phyloP scores from a whole-genome alignment of 176 grass and related monocot genomes.

The Bonia amplexicaulis region DNA sequence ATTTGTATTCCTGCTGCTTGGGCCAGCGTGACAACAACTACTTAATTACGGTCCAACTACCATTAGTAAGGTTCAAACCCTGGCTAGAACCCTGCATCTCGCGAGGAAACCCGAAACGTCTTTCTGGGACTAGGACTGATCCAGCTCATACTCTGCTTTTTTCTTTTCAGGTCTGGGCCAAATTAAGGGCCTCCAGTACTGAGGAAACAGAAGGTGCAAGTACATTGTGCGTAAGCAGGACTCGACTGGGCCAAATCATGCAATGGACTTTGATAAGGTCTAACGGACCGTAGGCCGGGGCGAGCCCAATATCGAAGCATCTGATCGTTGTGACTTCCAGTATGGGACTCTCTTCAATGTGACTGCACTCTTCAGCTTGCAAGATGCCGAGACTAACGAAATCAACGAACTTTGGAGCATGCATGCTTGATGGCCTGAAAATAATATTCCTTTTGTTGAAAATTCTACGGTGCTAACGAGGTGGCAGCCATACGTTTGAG shows the following conservation, averaged over 20 bases:
- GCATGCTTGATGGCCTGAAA: background rate
- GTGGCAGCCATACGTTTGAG: background rate
- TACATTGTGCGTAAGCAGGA: background rate
- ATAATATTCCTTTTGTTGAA: background rate
- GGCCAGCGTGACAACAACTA: background rate
- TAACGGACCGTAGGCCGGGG: background rate
- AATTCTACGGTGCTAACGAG: background rate
- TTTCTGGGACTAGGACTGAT: background rate
- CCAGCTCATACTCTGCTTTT: background rate
- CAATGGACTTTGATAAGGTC: background rate
- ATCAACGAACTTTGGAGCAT: background rate
- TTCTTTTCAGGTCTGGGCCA: background rate
- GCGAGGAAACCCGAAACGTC: background rate
- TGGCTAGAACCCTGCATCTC: background rate
- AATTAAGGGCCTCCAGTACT: background rate
- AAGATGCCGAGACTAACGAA: background rate
- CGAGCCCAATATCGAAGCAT: background rate
- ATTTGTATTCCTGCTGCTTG: background rate
- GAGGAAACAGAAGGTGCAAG: background rate
- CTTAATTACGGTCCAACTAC: background rate
- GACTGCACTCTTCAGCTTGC: background rate
- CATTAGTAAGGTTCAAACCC: background rate
- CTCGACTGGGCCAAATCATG: background rate
- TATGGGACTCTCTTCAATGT: background rate
- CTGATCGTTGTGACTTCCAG: background rate